A percentile compares a stretch with the other conserved stretches of the same genome.
phyloP scores from a whole-genome alignment of 805 yeast genomes.

The Candida germanica region DNA sequence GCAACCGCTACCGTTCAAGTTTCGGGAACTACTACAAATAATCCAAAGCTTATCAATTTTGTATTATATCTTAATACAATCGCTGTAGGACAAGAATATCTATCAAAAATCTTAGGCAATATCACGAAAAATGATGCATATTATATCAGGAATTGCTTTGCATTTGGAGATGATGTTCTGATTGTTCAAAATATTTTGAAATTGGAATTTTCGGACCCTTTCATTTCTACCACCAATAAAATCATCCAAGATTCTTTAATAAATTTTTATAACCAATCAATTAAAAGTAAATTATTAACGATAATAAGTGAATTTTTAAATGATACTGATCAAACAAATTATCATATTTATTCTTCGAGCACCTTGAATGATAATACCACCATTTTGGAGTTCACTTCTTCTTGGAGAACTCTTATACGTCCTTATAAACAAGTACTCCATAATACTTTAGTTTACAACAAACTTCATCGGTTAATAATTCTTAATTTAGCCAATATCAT shows the following conservation, averaged over 20 bases:
- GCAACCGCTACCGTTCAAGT: constrained; percentile 17
- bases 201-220: constrained; percentile 32
- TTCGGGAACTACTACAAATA: constrained; percentile 27
- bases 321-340: constrained; percentile 30
- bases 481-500: constrained; percentile 51
- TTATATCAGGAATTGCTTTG: constrained; percentile 24
- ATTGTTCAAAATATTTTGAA: constrained; percentile 29
- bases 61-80: constrained; percentile 72
- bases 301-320: constrained; percentile 44
- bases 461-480: constrained; percentile 50
- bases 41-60: constrained; percentile 53
- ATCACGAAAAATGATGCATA: constrained; percentile 22
- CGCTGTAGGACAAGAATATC: constrained; percentile 57
- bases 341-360: constrained; percentile 26
- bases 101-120: constrained; percentile 50
- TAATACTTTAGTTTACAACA: constrained; percentile 45
- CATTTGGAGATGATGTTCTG: constrained; percentile 36
- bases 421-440: constrained; percentile 66
- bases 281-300: constrained; percentile 42
- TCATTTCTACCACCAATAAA: constrained; percentile 30
- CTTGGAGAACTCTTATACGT: constrained; percentile 61
- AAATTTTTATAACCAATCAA: constrained; percentile 47
- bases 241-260: constrained; percentile 45
- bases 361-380: constrained; percentile 30
- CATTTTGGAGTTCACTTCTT: constrained; percentile 49